Base-by-base conservation (phyloP, 2,329 filamentous ascomycete species). In the Apiospora kogelbergensis region DNA sequence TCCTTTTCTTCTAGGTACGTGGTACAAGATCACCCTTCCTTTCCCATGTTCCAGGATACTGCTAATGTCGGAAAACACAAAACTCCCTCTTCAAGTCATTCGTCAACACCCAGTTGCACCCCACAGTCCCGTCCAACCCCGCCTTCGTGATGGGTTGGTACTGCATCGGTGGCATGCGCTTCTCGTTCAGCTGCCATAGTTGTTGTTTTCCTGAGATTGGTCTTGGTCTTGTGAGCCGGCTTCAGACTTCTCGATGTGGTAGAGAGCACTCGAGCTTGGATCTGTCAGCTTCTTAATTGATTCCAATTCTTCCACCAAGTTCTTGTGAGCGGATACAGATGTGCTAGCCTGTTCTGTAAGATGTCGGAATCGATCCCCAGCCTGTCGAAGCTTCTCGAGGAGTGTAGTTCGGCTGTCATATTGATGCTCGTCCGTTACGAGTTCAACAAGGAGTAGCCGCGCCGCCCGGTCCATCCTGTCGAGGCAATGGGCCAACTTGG, bases 1-100 rank as follows among this genome's bases (percentile, higher is more conserved):
- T 77, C 79, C 80, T 80, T 83, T 69, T 67, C 63, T 68, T 78
- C 74, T 72, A 77, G 74, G 77, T 79, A 68, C 72, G 77, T 77
- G 10, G 22, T 69, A 69, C 70, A 71, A 73, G 72, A 67, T 66
- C 9, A 37, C 17, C 42, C 17, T 26, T 20, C 15, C 48, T n/a
- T 65, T 24, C 68, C 15, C 30, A 22, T 44, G 68, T 68, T 72
- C 67, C 60, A 73, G 76, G 74, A 77, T 78, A 72, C 76, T 78
- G 70, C 77, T 78, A 77, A 78, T 69, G 69, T 74, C 46, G 67
- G 1, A 72, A 26, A 60, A 66, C 2, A 37, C 30, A 60, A 26
- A 20, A 37, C 10, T 37, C 42, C 66, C 44, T 17, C 57, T 63
- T 33, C 40, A 7, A 65, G 24, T 24, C 30, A n/a, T 42, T 17